Evolutionary conservation across 305 asterid species (phyloP).

Genomic region (Fraxinus greggii): DNA sequence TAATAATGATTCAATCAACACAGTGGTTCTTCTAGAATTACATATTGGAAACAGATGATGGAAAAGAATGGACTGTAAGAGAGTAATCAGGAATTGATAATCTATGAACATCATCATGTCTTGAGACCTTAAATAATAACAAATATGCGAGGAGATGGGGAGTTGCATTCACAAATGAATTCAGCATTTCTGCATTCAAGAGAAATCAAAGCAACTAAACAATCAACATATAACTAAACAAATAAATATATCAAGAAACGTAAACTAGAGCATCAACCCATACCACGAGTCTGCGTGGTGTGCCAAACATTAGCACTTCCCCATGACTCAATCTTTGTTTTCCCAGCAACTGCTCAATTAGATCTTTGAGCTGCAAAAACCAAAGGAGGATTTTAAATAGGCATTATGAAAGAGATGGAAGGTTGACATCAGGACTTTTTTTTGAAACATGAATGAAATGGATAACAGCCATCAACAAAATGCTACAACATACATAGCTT

Average conservation of each 20-base stretch:
- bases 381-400: conserved; percentile 17
- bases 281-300: conserved; percentile 97
- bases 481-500: conserved; percentile 16
- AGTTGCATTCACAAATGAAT: background rate
- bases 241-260: conserved; percentile 18
- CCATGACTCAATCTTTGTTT: conserved; percentile 76
- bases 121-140: conserved; percentile 3
- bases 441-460: conserved; percentile 11
- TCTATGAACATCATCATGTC: background rate
- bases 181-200: conserved; percentile 10
- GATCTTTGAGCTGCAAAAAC: conserved; percentile 76
- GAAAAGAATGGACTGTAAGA: background rate
- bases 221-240: conserved; percentile 17
- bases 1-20: background rate
- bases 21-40: background rate
- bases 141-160: background rate
- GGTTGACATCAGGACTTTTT: conserved; percentile 10
- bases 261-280: conserved; percentile 30
- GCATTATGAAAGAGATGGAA: conserved; percentile 12
- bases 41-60: background rate
- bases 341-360: conserved; percentile 66
- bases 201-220: conserved; percentile 12
- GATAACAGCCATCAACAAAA: conserved; percentile 10
- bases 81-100: background rate
- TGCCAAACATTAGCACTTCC: conserved; percentile 69